Evolutionary conservation across 2,329 filamentous ascomycete genomes (phyloP), one percentile per base, ranked within the genome.

Genomic region (Fulvia fulva): DNA sequence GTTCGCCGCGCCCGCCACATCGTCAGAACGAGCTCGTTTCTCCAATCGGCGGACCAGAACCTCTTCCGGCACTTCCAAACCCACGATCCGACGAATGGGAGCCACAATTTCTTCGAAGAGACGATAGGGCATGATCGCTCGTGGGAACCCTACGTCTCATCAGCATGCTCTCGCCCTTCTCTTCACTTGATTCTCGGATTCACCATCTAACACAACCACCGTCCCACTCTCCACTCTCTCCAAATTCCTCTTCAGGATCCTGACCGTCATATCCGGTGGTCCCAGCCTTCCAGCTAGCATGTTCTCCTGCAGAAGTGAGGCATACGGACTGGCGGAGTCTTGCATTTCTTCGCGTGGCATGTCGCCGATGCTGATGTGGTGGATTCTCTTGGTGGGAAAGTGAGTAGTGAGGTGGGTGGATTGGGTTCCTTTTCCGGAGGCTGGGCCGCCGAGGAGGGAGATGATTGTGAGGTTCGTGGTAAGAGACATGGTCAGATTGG

Each of bases 401-500:
- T 32, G 8, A 12, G 28, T 7, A 30, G 23, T 19, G 11, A 55
- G 41, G 21, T 49, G 41, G 7, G 4, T 14, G 28, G 70, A 71
- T 4, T 71, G 62, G 2, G 69, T 72, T 7, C 71, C 70, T 66
- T 73, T 73, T 11, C 71, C 70, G 22, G 70, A 63, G 32, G 67
- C 70, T 26, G 71, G 72, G 21, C 41, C 41, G 41, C 41, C 41
- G 41, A 44, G 41, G 41, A 44, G 8, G 2, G 41, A 9, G 41
- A 44, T 44, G 41, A 44, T 22, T 9, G 41, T 44, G 41, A 12
- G 16, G 41, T n/a, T n/a, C n/a, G n/a, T n/a, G n/a, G n/a, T n/a
- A n/a, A n/a, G n/a, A n/a, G n/a, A n/a, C n/a, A n/a, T n/a, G n/a
- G n/a, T n/a, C n/a, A n/a, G n/a, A n/a, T n/a, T n/a, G n/a, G n/a